Evolutionary conservation across 164 flowering plant species (phyloP).

Genomic region (Magnolia kwangsiensis): DNA sequence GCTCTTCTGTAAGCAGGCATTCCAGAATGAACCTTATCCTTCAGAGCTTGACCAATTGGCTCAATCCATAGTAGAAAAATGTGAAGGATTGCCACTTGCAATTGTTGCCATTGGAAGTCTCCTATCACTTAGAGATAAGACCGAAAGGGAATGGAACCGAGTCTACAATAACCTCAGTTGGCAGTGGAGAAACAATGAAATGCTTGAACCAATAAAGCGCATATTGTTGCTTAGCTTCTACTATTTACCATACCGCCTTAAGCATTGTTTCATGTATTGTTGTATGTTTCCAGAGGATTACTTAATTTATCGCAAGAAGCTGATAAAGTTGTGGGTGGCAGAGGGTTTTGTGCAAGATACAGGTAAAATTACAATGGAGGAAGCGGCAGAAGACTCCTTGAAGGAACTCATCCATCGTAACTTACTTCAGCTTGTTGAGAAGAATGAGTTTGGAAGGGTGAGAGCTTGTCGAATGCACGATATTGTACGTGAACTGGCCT

Average conservation of each 20-base stretch:
- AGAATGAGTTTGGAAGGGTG: not conserved
- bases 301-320: slow-evolving; percentile 6
- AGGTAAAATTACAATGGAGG: slow-evolving; percentile 1
- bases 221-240: slow-evolving; percentile 9
- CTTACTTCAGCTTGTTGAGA: slow-evolving; percentile 11
- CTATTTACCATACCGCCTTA: slow-evolving; percentile 16
- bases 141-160: slow-evolving; percentile 10
- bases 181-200: slow-evolving; percentile 14
- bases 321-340: slow-evolving; percentile 25
- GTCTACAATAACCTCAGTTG: slow-evolving; percentile 11
- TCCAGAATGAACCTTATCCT: slow-evolving; percentile 4
- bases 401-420: slow-evolving; percentile 8
- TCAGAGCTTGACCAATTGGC: not conserved
- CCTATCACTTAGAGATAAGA: not conserved
- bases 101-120: slow-evolving; percentile 18
- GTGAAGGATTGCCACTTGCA: slow-evolving; percentile 27
- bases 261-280: slow-evolving; percentile 26
- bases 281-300: slow-evolving; percentile 20
- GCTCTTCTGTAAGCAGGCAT: slow-evolving; percentile 10
- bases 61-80: slow-evolving; percentile 12
- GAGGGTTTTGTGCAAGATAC: slow-evolving; percentile 20
- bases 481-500: slow-evolving; percentile 14
- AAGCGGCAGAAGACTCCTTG: slow-evolving; percentile 9
- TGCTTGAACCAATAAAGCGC: not conserved
- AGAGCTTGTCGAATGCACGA: slow-evolving; percentile 13